Evolutionary conservation across 345 rosid genomes (phyloP), one percentile per base, ranked within the genome.

Genomic region (Boechera stricta): DNA sequence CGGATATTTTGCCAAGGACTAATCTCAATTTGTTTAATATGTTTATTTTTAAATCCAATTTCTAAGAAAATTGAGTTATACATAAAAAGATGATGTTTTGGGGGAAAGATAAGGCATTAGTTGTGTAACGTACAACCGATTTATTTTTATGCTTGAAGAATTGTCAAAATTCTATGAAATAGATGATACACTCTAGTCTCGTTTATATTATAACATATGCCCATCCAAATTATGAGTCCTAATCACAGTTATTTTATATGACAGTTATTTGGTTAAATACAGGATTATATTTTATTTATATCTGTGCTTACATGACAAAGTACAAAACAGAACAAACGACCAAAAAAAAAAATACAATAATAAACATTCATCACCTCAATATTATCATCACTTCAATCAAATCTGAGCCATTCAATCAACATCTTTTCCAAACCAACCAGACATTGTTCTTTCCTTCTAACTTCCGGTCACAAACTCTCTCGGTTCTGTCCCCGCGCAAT

Each of bases 281-380:
- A 74, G 6, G 55, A 74, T 21, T 18, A 31, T 13, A 15, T 45
- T 44, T 31, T 60, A 64, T 64, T 63, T 24, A 29, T 31, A 64
- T 69, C 6, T 53, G 48, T 44, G 47, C 54, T 60, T 61, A 69
- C 74, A 69, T 52, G 41, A 29, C 44, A 49, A 33, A 42, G 39
- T 36, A 52, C 41, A 69, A 69, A 69, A 62, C 74, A 42, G 55
- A 69, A 49, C 33, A 52, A 60, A 52, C 31, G 64, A 60, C 35
- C 42, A 39, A 39, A 8, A 38, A 8, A 38, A 15, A 47, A 10
- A 38, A 69, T 39, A 69, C 49, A 39, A 21, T 38, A 67, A 39
- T 15, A 59, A 61, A 60, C 58, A 76, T 69, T 62, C 64, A 62
- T 69, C 76, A 72, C 76, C 51, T 72, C 41, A 64, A 44, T 39